phyloP scores from a whole-genome alignment of 768 basidiomycete genomes.

The Boletus bicolor region DNA sequence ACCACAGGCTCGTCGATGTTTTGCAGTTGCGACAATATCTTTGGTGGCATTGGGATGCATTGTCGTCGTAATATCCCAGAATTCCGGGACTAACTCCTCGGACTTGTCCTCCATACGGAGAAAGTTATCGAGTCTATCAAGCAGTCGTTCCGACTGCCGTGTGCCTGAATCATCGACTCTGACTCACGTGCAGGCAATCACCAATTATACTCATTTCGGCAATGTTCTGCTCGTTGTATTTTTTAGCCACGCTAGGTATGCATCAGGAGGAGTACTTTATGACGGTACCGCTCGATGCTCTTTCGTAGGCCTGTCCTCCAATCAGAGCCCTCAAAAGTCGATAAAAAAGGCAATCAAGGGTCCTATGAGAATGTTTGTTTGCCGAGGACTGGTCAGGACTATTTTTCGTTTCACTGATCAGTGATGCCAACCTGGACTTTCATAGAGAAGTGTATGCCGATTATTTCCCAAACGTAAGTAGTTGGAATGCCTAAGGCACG shows the following conservation, averaged over 20 bases:
- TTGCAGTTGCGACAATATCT: background rate
- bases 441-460: conserved; percentile 45
- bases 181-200: conserved; percentile 14
- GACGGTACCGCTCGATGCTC: no score
- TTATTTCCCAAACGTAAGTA: conserved; percentile 49
- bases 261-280: no score
- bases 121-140: background rate
- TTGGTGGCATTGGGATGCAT: conserved; percentile 10
- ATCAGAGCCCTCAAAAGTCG: no score
- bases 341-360: no score
- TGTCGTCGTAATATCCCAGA: background rate
- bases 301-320: no score
- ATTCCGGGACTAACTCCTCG: background rate
- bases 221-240: conserved; percentile 46
- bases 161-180: conserved; percentile 21
- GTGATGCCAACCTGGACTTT: conserved; percentile 42
- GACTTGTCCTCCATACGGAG: background rate
- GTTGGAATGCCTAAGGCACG: background rate
- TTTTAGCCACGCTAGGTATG: conserved; percentile 48
- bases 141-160: conserved; percentile 8
- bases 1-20: conserved; percentile 5
- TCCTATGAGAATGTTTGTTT: no score
- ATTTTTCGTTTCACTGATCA: no score
- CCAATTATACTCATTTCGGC: conserved; percentile 37
- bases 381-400: no score